Conservation (phyloP, 2,329 filamentous ascomycete species). For the Phyllosticta ampelicida region DNA sequence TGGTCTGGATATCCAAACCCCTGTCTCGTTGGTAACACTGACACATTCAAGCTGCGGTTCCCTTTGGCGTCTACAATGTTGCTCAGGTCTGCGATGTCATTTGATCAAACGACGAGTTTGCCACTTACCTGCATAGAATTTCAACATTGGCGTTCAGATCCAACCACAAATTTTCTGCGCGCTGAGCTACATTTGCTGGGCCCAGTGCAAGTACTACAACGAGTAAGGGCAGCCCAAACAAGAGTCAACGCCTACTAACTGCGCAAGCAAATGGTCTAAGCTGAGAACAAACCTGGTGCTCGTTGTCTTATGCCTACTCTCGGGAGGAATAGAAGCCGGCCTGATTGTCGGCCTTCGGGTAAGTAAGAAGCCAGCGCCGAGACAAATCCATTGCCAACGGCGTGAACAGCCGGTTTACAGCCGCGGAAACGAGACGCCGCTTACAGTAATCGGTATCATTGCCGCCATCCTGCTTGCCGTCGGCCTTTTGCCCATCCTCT, state of each 20-base stretch:
- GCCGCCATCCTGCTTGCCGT: constrained; percentile 46
- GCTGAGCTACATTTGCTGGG: constrained; percentile 41
- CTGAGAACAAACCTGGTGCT: constrained; percentile 38
- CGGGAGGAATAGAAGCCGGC: constrained; percentile 44
- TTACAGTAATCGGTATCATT: constrained; percentile 46
- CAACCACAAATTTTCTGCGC: constrained; percentile 44
- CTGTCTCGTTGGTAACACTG: neutral
- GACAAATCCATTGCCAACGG: neutral
- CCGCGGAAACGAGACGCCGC: constrained; percentile 43
- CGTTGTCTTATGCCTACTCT: constrained; percentile 30
- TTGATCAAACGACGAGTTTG: neutral
- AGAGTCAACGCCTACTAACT: constrained; percentile 14
- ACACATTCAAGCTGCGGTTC: constrained; percentile 26
- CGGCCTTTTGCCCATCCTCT: constrained; percentile 51
- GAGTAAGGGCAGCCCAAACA: constrained; percentile 25
- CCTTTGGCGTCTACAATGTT: constrained; percentile 41
- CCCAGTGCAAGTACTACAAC: constrained; percentile 42
- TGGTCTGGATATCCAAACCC: constrained; percentile 28
- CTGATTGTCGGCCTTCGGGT: constrained; percentile 49
- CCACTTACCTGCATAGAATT: constrained; percentile 30
- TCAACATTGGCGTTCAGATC: constrained; percentile 44
- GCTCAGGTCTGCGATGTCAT: constrained; percentile 30
- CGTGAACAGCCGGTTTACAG: constrained; percentile 41
- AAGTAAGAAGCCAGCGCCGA: constrained; percentile 12
- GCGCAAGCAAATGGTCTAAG: constrained; percentile 34